Percentiles rank a stretch among this genome's conserved stretches.
Evolutionary conservation across 2,329 filamentous ascomycete species (phyloP).

Genomic region (Sclerotinia trifoliorum): DNA sequence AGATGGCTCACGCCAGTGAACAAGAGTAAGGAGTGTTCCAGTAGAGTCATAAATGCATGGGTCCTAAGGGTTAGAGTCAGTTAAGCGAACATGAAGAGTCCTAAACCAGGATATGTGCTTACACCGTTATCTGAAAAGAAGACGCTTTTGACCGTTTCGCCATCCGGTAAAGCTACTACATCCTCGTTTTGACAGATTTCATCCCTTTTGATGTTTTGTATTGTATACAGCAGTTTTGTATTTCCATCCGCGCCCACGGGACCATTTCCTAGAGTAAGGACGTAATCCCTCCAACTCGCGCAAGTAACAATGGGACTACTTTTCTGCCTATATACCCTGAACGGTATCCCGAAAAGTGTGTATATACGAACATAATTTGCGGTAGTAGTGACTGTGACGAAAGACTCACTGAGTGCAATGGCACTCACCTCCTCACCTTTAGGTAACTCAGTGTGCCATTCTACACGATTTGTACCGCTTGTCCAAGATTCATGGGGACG

Average conservation of each 20-base stretch:
- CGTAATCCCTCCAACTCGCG: conserved; percentile 90
- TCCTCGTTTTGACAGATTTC: conserved; percentile 96
- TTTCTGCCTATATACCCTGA: conserved; percentile 88
- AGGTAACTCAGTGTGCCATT: conserved; percentile 89
- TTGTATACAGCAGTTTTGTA: conserved; percentile 80
- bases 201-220: conserved; percentile 91
- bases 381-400: conserved; percentile 84
- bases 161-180: conserved; percentile 77
- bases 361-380: conserved; percentile 89
- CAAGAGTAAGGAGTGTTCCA: conserved; percentile 79
- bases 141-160: conserved; percentile 71
- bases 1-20: conserved; percentile 85
- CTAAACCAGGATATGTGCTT: conserved; percentile 41
- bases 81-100: neutral
- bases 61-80: conserved; percentile 54
- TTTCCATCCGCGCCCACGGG: conserved; percentile 75
- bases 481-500: conserved; percentile 92
- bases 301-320: conserved; percentile 87
- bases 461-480: conserved; percentile 75
- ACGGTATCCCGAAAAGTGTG: conserved; percentile 87
- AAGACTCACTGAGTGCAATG: conserved; percentile 88
- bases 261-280: conserved; percentile 94
- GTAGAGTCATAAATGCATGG: conserved; percentile 95
- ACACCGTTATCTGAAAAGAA: conserved; percentile 93
- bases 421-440: conserved; percentile 81